Evolutionary conservation across 805 yeast genomes (phyloP).

Genomic region (Sporopachydermia lactativora): DNA sequence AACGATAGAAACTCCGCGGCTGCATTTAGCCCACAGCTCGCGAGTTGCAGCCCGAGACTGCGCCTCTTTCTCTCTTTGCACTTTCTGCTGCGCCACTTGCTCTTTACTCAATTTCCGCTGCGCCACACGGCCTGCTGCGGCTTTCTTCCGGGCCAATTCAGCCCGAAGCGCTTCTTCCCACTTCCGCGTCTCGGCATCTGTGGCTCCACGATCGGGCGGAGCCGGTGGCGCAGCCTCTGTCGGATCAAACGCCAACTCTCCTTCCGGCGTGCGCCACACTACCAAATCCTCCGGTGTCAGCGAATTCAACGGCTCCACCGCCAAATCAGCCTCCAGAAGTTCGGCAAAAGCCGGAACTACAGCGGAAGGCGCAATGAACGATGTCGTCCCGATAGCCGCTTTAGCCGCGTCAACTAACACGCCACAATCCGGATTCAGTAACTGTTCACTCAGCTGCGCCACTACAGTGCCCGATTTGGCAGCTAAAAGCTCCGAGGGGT

Average conservation of each 20-base stretch:
- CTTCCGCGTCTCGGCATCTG: constrained; percentile 70
- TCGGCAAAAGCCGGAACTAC: constrained; percentile 37
- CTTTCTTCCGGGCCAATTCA: constrained; percentile 49
- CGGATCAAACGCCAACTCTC: constrained; percentile 54
- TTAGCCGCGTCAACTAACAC: constrained; percentile 16
- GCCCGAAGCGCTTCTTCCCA: constrained; percentile 84
- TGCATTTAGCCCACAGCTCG: constrained; percentile 21
- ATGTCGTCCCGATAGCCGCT: constrained; percentile 24
- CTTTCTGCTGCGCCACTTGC: constrained; percentile 48
- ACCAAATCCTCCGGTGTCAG: constrained; percentile 36
- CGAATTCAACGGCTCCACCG: constrained; percentile 19
- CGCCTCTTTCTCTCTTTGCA: constrained; percentile 51
- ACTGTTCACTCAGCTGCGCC: constrained; percentile 9
- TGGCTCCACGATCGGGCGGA: constrained; percentile 53
- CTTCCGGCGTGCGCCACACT: constrained; percentile 61
- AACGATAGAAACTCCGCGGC: constrained; percentile 40
- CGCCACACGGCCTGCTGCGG: constrained; percentile 9
- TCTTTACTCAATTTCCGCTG: constrained; percentile 60
- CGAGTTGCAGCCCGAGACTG: constrained; percentile 35
- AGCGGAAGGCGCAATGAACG: constrained; percentile 42
- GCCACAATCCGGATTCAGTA: constrained; percentile 15
- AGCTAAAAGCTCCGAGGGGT: constrained; percentile 46
- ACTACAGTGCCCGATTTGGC: constrained; percentile 15
- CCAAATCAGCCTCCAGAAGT: constrained; percentile 30
- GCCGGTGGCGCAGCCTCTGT: constrained; percentile 26